Evolutionary conservation across 371 early-diverging fungal genomes (phyloP).

Genomic region (Lichtheimia ornata): DNA sequence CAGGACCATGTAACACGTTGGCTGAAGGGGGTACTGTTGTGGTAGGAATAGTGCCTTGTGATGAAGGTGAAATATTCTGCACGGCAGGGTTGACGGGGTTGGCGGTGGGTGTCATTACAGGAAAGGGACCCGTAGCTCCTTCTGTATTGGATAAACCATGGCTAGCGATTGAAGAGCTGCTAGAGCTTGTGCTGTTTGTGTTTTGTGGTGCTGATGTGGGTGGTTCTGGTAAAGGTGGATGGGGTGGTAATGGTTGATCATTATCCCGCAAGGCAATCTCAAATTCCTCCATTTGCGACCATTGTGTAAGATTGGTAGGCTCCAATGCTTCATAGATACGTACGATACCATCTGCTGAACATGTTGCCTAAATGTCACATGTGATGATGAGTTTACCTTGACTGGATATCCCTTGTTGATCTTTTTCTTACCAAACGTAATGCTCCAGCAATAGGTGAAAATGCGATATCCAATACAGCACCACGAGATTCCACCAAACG

Average conservation of each 20-base stretch:
- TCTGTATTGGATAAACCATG: conserved; percentile 38
- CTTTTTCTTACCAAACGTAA: conserved; percentile 62
- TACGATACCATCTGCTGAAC: conserved; percentile 85
- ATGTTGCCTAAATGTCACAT: conserved; percentile 67
- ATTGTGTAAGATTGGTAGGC: conserved; percentile 75
- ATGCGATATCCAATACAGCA: conserved; percentile 85
- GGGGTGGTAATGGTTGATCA: conserved; percentile 5
- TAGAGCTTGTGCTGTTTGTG: conserved; percentile 40
- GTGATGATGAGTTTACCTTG: neutral
- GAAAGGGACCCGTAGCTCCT: conserved; percentile 15
- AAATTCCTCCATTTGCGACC: conserved; percentile 81
- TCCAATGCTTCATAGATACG: conserved; percentile 92
- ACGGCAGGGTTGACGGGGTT: conserved; percentile 6
- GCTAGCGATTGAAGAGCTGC: conserved; percentile 33
- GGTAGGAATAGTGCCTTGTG: conserved; percentile 5
- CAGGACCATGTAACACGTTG: conserved; percentile 12
- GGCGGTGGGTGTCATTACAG: conserved; percentile 5
- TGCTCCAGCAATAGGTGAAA: conserved; percentile 81
- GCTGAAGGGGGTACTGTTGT: neutral
- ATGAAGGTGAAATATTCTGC: conserved; percentile 25
- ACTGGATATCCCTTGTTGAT: too few species aligned
- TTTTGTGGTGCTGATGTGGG: conserved; percentile 25
- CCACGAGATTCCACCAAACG: conserved; percentile 73
- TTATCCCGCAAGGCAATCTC: conserved; percentile 30
- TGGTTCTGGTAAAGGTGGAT: conserved; percentile 8